Conservation (phyloP, 768 basidiomycete genomes). For the Tephrocybe sp. region DNA sequence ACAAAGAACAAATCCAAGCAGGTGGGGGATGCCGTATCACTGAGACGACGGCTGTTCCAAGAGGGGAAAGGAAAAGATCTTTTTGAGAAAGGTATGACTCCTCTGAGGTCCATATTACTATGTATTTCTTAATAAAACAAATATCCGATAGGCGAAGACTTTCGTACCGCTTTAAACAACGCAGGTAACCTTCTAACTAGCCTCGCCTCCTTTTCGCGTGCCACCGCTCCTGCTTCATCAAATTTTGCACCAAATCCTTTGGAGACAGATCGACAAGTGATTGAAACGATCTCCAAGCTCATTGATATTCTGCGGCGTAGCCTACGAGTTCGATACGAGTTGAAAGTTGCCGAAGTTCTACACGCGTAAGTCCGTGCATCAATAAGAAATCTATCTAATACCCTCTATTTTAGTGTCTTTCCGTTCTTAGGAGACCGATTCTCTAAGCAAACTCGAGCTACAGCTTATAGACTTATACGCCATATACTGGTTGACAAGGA, state of each 20-base stretch:
- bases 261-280: slow-evolving; percentile 52
- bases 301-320: slow-evolving; percentile 66
- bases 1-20: slow-evolving; percentile 24
- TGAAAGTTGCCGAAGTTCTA: slow-evolving; percentile 68
- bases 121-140: not conserved
- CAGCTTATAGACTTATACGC: slow-evolving; percentile 81
- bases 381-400: not conserved
- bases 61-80: slow-evolving; percentile 17
- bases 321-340: slow-evolving; percentile 72
- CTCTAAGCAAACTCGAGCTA: slow-evolving; percentile 72
- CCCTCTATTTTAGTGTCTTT: slow-evolving; percentile 54
- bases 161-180: slow-evolving; percentile 66
- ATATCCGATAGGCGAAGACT: slow-evolving; percentile 56
- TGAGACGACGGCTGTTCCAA: slow-evolving; percentile 18
- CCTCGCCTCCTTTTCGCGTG: slow-evolving; percentile 40
- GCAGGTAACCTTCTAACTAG: slow-evolving; percentile 58
- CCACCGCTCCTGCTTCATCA: slow-evolving; percentile 31
- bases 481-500: slow-evolving; percentile 71
- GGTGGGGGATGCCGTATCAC: slow-evolving; percentile 12
- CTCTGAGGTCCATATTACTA: not conserved
- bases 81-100: slow-evolving; percentile 39
- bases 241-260: slow-evolving; percentile 32
- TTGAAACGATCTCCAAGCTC: slow-evolving; percentile 64
- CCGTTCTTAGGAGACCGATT: slow-evolving; percentile 75
- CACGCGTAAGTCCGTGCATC: slow-evolving; percentile 54